phyloP scores from a whole-genome alignment of 2,329 filamentous ascomycete genomes.

The Talaromyces sp. region DNA sequence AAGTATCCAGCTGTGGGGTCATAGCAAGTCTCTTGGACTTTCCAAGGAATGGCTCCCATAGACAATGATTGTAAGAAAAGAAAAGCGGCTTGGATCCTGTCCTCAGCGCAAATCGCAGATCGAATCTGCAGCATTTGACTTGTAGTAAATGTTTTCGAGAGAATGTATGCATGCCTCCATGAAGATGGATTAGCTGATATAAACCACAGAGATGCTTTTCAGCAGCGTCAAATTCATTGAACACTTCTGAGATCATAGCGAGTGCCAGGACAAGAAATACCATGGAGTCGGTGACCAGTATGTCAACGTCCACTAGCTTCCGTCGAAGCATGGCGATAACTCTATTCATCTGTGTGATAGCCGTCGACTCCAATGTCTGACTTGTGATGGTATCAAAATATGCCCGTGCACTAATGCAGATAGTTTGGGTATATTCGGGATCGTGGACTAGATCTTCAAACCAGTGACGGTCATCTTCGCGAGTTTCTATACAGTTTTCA shows the following conservation, averaged over 20 bases:
- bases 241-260: constrained; percentile 8
- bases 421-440: not conserved
- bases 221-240: not conserved
- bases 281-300: not conserved
- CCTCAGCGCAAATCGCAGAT: constrained; percentile 3
- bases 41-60: constrained; percentile 4
- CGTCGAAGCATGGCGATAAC: not conserved
- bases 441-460: not conserved
- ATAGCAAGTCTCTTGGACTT: not conserved
- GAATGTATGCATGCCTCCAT: constrained; percentile 5
- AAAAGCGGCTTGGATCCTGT: constrained; percentile 2
- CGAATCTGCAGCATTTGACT: constrained; percentile 13
- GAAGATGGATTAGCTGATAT: not conserved
- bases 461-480: not conserved
- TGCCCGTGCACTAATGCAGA: not conserved
- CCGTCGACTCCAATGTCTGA: not conserved
- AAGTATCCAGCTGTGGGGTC: not conserved
- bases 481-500: not conserved
- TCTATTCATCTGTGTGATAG: constrained; percentile 7
- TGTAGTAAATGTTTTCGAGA: not conserved
- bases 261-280: constrained; percentile 10
- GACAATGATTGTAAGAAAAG: not conserved
- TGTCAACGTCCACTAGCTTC: not conserved
- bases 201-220: constrained; percentile 7
- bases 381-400: constrained; percentile 2